phyloP scores from a whole-genome alignment of 805 yeast genomes.

The Clavispora vitiphila region DNA sequence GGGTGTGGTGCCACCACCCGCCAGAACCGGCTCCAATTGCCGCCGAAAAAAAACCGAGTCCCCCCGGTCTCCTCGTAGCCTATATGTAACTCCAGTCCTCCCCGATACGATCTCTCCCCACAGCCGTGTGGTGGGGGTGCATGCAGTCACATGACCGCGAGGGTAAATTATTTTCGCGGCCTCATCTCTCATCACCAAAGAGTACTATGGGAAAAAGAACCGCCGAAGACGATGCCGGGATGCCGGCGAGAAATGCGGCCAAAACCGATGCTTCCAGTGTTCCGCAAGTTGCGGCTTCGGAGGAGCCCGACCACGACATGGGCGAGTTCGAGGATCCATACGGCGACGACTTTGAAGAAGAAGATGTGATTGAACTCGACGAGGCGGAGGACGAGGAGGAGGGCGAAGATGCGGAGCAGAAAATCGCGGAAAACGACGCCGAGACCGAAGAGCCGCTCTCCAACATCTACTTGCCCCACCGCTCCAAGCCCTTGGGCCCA shows the following conservation, averaged over 20 bases:
- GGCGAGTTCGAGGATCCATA: slow-evolving; percentile 86
- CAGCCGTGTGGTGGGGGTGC: too few species aligned
- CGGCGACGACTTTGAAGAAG: slow-evolving; percentile 91
- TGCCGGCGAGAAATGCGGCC: slow-evolving; percentile 22
- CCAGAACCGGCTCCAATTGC: too few species aligned
- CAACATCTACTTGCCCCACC: slow-evolving; percentile 78
- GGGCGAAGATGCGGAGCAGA: slow-evolving; percentile 31
- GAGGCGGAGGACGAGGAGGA: slow-evolving; percentile 37
- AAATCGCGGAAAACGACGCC: slow-evolving; percentile 14
- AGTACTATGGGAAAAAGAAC: slow-evolving; percentile 14
- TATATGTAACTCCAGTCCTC: too few species aligned
- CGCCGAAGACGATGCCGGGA: slow-evolving; percentile 13
- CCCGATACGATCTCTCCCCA: too few species aligned
- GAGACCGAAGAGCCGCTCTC: slow-evolving; percentile 26
- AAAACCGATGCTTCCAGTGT: slow-evolving; percentile 36
- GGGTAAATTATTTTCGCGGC: background rate
- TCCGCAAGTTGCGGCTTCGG: slow-evolving; percentile 30
- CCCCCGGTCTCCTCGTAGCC: too few species aligned
- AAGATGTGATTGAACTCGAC: slow-evolving; percentile 79
- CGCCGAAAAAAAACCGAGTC: too few species aligned
- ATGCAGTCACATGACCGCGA: background rate
- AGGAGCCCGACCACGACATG: slow-evolving; percentile 47
- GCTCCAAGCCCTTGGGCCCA: slow-evolving; percentile 85
- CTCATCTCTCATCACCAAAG: slow-evolving; percentile 4
- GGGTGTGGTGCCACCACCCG: too few species aligned